Percentiles rank a stretch among this genome's conserved stretches.
These are phyloP conservation scores for Hansenula anomala DNA, from an alignment of 1,139 yeast genomes.

Conservation along the genomic window DNA sequence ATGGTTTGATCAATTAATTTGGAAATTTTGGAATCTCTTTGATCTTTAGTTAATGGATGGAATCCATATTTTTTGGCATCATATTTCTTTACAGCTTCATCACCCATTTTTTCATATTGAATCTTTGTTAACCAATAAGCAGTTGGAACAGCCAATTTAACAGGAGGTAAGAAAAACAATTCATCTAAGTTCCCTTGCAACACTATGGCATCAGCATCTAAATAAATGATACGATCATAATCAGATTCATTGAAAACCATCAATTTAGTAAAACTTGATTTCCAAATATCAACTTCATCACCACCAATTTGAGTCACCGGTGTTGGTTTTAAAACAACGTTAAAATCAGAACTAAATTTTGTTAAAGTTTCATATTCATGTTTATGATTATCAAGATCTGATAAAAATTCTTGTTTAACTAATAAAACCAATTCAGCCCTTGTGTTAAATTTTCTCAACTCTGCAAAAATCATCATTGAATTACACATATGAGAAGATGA, in stretches of 20 bases:
- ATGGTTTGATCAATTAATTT: constrained; percentile 5
- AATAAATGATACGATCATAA: constrained; percentile 40
- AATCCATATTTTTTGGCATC: constrained; percentile 8
- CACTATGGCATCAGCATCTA: constrained; percentile 36
- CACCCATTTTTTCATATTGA: constrained; percentile 2
- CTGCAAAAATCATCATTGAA: constrained; percentile 36
- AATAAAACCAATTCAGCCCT: constrained; percentile 37
- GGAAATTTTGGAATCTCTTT: constrained; percentile 7
- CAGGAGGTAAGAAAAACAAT: constrained; percentile 40
- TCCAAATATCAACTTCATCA: constrained; percentile 35
- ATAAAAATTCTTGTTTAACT: constrained; percentile 22
- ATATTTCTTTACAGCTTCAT: constrained; percentile 4
- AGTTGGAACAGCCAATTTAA: constrained; percentile 29
- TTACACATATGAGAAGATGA: constrained; percentile 37
- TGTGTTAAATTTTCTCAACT: constrained; percentile 28
- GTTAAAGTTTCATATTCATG: constrained; percentile 14
- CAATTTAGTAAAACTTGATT: constrained; percentile 49
- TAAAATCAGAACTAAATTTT: constrained; percentile 19
- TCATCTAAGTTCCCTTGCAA: constrained; percentile 36
- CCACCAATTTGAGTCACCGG: constrained; percentile 23
- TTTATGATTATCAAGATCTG: constrained; percentile 12
- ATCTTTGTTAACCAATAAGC: constrained; percentile 25
- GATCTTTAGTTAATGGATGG: constrained; percentile 10
- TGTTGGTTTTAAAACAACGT: constrained; percentile 22
- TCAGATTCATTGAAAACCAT: constrained; percentile 45